Evolutionary conservation across 202 grass and related monocot genomes (phyloP), one percentile per base, ranked within the genome.

Genomic region (Digitaria exilis): DNA sequence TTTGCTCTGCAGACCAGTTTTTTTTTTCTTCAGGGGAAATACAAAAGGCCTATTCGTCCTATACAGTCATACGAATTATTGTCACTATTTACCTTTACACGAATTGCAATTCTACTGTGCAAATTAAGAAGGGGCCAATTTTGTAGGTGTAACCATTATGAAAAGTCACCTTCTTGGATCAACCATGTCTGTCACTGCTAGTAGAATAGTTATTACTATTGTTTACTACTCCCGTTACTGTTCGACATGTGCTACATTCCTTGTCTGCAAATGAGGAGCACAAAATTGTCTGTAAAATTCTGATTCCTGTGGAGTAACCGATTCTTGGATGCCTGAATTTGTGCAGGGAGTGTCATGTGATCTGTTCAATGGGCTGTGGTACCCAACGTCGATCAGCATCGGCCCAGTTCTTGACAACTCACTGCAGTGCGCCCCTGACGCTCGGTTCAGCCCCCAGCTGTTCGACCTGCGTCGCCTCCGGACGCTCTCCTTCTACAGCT

Each of bases 311-410:
- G 79, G 55, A 67, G 61, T 78, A 75, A 79, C 34, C n/a, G 18
- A 35, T 69, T 61, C 68, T 84, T 43, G 86, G 86, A 74, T 84
- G 49, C 72, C 48, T 9, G 30, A n/a, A 60, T 22, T 65, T 70
- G 5, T 87, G 85, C 85, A 98, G 96, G 96, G 96, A 5, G 96
- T 98, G 66, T 96, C 93, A 86, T 98, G 96, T 89, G 96, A 98
- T 9, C 48, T 99, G 44, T 94, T 94, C 65, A 79, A 92, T 72
- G 96, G 93, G 2, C 2, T 96, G 41, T 99, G 96, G 96, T 91
- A 99, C 87, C 86, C 94, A 39, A 92, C 96, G 0, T 57, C 72
- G 62, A 71, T 99, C 3, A 89, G 54, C 93, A 89, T 99, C 44
- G 96, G 96, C 18, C 96, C 96, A 7, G 86, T 94, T 10, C 91